Evolutionary conservation across 2,329 filamentous ascomycete genomes (phyloP), one percentile per base, ranked within the genome.

Genomic region (Xylaria hypoxylon): DNA sequence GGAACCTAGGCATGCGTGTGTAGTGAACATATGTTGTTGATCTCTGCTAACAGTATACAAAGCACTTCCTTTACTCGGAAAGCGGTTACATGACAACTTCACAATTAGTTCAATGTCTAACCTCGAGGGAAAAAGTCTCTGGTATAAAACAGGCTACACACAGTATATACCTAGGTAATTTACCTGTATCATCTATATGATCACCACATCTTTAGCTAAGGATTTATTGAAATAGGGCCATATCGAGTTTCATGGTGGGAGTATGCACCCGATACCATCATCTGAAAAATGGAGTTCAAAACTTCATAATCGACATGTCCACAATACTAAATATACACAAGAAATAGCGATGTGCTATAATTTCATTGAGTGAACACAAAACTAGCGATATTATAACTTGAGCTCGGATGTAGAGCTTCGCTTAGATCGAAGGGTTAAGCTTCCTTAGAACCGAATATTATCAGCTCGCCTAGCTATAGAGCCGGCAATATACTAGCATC

Each of bases 181-280:
- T n/a, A n/a, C n/a, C n/a, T n/a, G n/a, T n/a, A 35, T 52, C n/a
- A 52, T 38, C 17, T 51, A 33, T 19, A 51, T 51, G 19, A 11
- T 2, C n/a, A 19, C 24, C 2, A 11, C 15, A 5, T 7, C 19
- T 31, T 42, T 10, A 38, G 35, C 22, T 28, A 55, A 42, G 26
- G 28, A 17, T 42, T 28, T 5, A n/a, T 35, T 13, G 5, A n/a
- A 11, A 17, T 31, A 17, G 19, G n/a, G 47, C 11, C n/a, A 52
- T 35, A 22, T 35, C 5, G 11, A 10, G 51, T 40, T 26, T 42
- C 5, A 42, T 3, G 52, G 8, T 19, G 11, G 24, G 6, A 4
- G 6, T 10, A 2, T 28, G 35, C 5, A 28, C 13, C 5, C 3
- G 19, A n/a, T 17, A 28, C 28, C 13, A 1, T 10, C 22, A 28